Conservation (phyloP, 2,329 filamentous ascomycete species). For the Diaporthe destruens region DNA sequence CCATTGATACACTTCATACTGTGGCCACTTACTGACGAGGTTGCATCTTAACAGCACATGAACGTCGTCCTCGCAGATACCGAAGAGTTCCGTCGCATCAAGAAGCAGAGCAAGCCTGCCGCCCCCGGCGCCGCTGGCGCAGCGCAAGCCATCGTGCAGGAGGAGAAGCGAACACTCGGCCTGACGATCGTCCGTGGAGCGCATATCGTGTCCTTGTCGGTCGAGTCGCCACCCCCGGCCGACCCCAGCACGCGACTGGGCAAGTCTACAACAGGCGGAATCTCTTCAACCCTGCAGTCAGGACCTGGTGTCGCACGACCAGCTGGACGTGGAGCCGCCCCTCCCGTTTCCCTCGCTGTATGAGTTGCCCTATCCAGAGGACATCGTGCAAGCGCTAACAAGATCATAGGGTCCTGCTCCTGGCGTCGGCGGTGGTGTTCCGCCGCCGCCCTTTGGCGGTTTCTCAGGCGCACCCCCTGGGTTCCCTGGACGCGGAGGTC, state of each 20-base stretch:
- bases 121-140: constrained; percentile 72
- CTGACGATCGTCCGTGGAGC: constrained; percentile 94
- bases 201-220: constrained; percentile 93
- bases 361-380: constrained; percentile 45
- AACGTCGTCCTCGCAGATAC: constrained; percentile 98
- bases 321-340: constrained; percentile 82
- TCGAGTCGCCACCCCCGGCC: constrained; percentile 94
- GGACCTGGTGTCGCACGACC: constrained; percentile 93
- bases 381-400: constrained; percentile 43
- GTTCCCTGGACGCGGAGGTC: constrained; percentile 67
- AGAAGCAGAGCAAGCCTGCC: constrained; percentile 81
- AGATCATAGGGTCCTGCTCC: constrained; percentile 77
- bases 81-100: constrained; percentile 94
- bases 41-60: constrained; percentile 80
- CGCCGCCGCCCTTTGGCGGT: constrained; percentile 69
- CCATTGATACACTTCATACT: neutral
- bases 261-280: constrained; percentile 76
- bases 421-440: constrained; percentile 81
- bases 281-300: constrained; percentile 78
- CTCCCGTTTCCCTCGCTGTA: constrained; percentile 83
- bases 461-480: constrained; percentile 66
- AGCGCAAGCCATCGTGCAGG: constrained; percentile 81
- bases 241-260: constrained; percentile 93
- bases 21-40: constrained; percentile 31
- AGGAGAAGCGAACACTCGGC: constrained; percentile 98